These are phyloP conservation scores for Cladosporium sp. DNA, from an alignment of 2,329 filamentous ascomycete genomes.

Conservation along the genomic window DNA sequence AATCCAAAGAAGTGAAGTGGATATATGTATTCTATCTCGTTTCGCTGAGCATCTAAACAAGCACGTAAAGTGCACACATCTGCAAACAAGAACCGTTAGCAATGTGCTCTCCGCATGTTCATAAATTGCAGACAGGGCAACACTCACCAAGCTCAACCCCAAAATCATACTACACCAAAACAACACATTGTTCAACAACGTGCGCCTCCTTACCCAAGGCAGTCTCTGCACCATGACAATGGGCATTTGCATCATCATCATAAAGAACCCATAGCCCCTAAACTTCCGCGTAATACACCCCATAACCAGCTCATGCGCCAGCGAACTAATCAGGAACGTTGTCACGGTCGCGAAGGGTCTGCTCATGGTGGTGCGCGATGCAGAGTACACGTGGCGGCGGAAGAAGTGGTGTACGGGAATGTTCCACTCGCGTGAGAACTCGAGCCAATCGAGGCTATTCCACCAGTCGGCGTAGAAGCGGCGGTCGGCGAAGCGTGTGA, in stretches of 20 bases:
- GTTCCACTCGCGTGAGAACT: constrained; percentile 96
- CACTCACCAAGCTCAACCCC: constrained; percentile 38
- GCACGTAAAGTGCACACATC: constrained; percentile 63
- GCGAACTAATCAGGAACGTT: constrained; percentile 85
- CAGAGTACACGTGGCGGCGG: constrained; percentile 88
- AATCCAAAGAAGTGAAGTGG: background rate
- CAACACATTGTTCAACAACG: constrained; percentile 64
- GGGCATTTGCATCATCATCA: constrained; percentile 95
- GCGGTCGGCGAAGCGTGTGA: constrained; percentile 79
- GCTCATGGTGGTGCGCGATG: constrained; percentile 70
- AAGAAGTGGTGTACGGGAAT: constrained; percentile 97
- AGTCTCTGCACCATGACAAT: constrained; percentile 90
- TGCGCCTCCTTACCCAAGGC: constrained; percentile 69
- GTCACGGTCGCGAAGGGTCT: constrained; percentile 77
- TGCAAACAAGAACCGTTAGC: constrained; percentile 32
- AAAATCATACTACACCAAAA: constrained; percentile 40
- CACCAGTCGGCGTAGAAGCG: constrained; percentile 84
- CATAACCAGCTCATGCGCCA: constrained; percentile 95
- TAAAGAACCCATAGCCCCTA: constrained; percentile 86
- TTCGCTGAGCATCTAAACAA: constrained; percentile 42
- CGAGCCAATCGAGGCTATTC: constrained; percentile 83
- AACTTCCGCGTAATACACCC: constrained; percentile 97
- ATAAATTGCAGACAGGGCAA: background rate
- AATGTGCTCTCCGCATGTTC: constrained; percentile 4
- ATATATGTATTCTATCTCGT: background rate